Evolutionary conservation across 768 basidiomycete species (phyloP), one percentile per base, ranked within the genome.

Genomic region (Pisolithus sp.): DNA sequence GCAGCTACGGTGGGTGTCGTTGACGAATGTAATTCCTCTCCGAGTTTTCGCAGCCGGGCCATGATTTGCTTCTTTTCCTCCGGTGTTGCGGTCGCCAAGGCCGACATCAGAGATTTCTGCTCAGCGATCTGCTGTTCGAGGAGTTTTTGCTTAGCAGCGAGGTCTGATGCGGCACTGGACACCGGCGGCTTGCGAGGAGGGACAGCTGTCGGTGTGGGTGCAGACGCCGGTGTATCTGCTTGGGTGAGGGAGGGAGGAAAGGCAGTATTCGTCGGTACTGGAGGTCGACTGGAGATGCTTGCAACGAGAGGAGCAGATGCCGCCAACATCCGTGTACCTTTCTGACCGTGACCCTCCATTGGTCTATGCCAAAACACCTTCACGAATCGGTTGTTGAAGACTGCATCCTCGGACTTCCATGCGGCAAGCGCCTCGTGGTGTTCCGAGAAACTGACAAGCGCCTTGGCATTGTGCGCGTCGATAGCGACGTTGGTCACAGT

Each of bases 301-400:
- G 86, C 84, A 9, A 95, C 76, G 9, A 89, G 60, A 2, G 83
- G 78, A 7, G 89, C 90, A 26, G 87, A 89, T 4, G 88, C 89
- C 13, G 88, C 91, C 53, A 97, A 70, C 73, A 85, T 80, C 56
- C 86, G 78, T 45, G 81, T 73, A 2, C 93, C 93, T 17, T 73
- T 76, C 55, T 82, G 83, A 7, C 93, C 93, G 60, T 93, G 89
- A 0, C 94, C 93, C 49, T 89, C 89, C 82, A 93, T 81, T 7
- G 92, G 93, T 52, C 88, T 78, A 69, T 95, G 92, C 93, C 94
- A 96, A 61, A 95, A 91, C 31, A 96, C 77, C 69, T 94, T 95
- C 57, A 96, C 93, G 66, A 96, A 96, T 46, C 94, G 82, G 59
- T 93, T 94, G 10, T 82, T 83, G 62, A 96, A 96, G 13, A 96